A percentile compares a stretch with the other conserved stretches of the same genome.
These are phyloP conservation scores for Cajanus cajan DNA, from an alignment of 306 rosid genomes.

Conservation along the genomic window DNA sequence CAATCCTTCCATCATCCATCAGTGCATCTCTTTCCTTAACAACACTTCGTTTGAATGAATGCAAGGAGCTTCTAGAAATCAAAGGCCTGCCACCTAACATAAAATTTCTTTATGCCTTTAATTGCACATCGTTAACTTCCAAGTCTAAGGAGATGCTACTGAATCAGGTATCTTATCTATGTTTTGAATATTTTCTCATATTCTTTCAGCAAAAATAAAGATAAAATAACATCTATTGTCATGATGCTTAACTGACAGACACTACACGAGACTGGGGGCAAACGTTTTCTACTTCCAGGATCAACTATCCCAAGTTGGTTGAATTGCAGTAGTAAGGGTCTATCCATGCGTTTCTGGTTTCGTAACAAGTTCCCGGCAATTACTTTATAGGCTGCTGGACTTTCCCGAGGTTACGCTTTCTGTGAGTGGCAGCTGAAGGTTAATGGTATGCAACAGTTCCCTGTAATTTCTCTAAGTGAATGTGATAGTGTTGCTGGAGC, in stretches of 20 bases:
- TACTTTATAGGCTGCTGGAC: neutral
- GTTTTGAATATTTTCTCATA: neutral
- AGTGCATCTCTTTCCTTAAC: neutral
- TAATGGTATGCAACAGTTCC: too few relatives aligned
- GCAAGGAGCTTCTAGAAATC: neutral
- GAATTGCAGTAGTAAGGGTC: neutral
- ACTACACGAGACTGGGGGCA: neutral
- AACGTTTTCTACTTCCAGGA: neutral
- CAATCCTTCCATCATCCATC: neutral
- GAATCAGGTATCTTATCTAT: neutral
- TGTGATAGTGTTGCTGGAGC: too few relatives aligned
- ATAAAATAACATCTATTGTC: neutral
- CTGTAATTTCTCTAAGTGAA: too few relatives aligned
- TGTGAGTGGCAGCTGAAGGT: too few relatives aligned
- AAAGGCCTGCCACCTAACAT: neutral
- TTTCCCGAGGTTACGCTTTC: fast-evolving
- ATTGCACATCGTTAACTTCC: neutral
- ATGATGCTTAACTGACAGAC: neutral
- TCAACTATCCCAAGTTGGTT: constrained; percentile 8
- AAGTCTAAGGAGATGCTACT: neutral
- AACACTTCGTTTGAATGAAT: neutral
- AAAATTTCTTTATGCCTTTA: neutral
- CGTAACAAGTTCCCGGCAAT: neutral
- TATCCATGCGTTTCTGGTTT: neutral
- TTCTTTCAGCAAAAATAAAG: neutral